Evolutionary conservation across 1,284 basidiomycete species (phyloP), one percentile per base, ranked within the genome.

Genomic region (Rhizoctonia solani): DNA sequence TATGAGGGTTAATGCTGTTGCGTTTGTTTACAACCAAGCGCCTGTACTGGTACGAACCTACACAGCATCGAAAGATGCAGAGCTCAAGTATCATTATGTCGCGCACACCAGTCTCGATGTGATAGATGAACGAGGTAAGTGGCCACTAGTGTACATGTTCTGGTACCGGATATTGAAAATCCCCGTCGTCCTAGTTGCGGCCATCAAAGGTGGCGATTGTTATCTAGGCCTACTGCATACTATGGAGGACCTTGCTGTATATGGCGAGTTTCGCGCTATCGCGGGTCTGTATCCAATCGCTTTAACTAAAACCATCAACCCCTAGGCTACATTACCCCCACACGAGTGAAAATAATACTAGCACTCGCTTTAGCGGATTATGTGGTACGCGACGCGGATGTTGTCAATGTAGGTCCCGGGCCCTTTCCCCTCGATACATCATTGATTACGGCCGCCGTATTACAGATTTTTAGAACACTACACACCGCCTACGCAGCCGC

Each of bases 211-310:
- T 19, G 80, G 79, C 3, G 89, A 92, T 44, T 87, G 88, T 75
- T 92, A 91, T 73, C 81, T 92, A 55, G 90, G 89, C 6, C 79
- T 92, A 66, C 75, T 92, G 30, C 91, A 90, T 74, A 82, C 86
- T 27, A 87, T 92, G 81, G 90, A 92, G 75, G 90, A 92, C 72
- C 84, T 89, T 44, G 89, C 88, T 1, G 89, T 90, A 6, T 92
- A 92, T 75, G 90, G 59, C 52, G 37, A n/a, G 59, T 41, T 23
- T 23, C n/a, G 21, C 19, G 46, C 14, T 21, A 44, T 34, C 34
- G 32, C 32, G 32, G 32, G 32, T 34, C 32, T 34, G 11, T 30
- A n/a, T 14, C 19, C 34, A 39, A 16, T 30, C 19, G 16, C 49
- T 41, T 53, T 34, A 25, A 49, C 21, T 50, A n/a, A n/a, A n/a